phyloP scores from a whole-genome alignment of 2,329 filamentous ascomycete species.

The Claviceps humidiphila region DNA sequence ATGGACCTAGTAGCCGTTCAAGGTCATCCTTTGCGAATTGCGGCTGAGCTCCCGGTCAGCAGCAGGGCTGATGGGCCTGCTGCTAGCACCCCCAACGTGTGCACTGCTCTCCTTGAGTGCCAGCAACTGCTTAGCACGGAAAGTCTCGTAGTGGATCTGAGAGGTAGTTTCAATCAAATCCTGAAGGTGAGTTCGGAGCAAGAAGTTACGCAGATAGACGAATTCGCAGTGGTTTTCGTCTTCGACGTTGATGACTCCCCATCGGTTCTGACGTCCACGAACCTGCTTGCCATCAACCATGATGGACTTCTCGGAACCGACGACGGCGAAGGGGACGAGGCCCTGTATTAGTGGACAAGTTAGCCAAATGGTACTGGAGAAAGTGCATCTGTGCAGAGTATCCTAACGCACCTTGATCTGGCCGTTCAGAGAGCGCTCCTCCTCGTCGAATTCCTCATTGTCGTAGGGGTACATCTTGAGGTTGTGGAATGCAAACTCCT shows the following conservation, averaged over 20 bases:
- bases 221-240: conserved; percentile 99
- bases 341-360: conserved; percentile 37
- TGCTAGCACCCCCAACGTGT: conserved; percentile 61
- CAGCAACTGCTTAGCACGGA: conserved; percentile 97
- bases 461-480: conserved; percentile 99
- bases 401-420: conserved; percentile 73
- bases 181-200: conserved; percentile 94
- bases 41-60: conserved; percentile 94
- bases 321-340: conserved; percentile 92
- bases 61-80: conserved; percentile 82
- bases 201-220: conserved; percentile 94
- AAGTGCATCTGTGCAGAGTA: not conserved
- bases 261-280: conserved; percentile 94
- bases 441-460: conserved; percentile 95
- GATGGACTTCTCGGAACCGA: conserved; percentile 96
- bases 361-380: not conserved
- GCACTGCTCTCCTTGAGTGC: conserved; percentile 97
- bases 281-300: conserved; percentile 96
- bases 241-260: conserved; percentile 99
- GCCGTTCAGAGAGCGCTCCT: conserved; percentile 84
- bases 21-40: conserved; percentile 91
- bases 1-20: conserved; percentile 82
- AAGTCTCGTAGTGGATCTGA: conserved; percentile 99
- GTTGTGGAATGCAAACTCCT: conserved; percentile 99
- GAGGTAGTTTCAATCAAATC: conserved; percentile 98